Conservation (phyloP, 179 eudicot genomes). For the Beta corolliflora region DNA sequence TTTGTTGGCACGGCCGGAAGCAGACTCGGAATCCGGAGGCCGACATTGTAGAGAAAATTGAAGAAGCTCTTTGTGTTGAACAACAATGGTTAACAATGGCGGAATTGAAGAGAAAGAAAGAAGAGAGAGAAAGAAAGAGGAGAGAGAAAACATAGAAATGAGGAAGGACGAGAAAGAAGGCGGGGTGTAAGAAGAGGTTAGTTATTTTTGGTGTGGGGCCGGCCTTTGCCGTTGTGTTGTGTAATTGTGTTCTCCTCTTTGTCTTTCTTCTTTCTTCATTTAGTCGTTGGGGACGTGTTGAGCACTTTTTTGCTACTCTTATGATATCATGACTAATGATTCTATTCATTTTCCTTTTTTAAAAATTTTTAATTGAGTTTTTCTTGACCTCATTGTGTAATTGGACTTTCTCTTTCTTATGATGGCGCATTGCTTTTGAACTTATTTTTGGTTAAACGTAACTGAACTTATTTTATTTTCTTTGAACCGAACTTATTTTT, state of each 20-base stretch:
- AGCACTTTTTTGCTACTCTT: slow-evolving; percentile 13
- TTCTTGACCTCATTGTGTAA: neutral
- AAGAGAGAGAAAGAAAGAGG: neutral
- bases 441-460: too few species aligned
- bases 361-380: neutral
- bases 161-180: slow-evolving; percentile 30
- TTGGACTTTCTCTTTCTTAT: too few species aligned
- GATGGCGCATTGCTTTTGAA: too few species aligned
- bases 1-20: slow-evolving; percentile 9
- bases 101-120: neutral
- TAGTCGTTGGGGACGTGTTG: slow-evolving; percentile 26
- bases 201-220: slow-evolving; percentile 39
- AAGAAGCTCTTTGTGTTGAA: too few species aligned
- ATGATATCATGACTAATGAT: too few species aligned
- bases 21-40: slow-evolving; percentile 35
- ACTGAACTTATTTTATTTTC: too few species aligned
- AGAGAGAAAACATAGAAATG: slow-evolving; percentile 4
- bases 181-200: slow-evolving; percentile 21
- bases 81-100: slow-evolving; percentile 22
- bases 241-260: neutral
- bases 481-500: too few species aligned
- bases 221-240: too few species aligned
- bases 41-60: slow-evolving; percentile 32
- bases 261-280: neutral
- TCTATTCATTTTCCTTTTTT: neutral